These are phyloP conservation scores for Phascolomyces articulosus DNA, from an alignment of 371 early-diverging fungal species.

Conservation along the genomic window DNA sequence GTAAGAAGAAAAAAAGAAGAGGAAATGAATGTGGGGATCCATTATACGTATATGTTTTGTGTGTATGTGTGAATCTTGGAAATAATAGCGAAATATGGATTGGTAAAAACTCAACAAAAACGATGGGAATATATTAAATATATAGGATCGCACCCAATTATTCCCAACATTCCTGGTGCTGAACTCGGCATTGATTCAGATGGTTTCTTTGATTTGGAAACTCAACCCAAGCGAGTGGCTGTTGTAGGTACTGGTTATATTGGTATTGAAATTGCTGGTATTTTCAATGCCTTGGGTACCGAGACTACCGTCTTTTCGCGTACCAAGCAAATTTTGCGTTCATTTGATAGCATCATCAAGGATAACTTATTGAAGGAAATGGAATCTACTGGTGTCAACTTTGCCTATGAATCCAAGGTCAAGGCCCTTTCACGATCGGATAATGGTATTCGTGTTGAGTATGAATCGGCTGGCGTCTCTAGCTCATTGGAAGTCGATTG, in stretches of 20 bases:
- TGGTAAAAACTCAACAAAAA: too few relatives aligned
- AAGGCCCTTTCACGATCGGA: constrained; percentile 46
- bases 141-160: constrained; percentile 71
- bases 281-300: constrained; percentile 90
- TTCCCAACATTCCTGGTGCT: constrained; percentile 82
- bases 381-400: constrained; percentile 70
- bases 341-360: constrained; percentile 91
- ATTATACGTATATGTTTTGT: neutral
- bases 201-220: constrained; percentile 94
- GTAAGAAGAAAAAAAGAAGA: constrained; percentile 28
- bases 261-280: constrained; percentile 96
- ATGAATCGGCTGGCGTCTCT: constrained; percentile 42
- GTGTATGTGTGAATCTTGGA: neutral
- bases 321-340: constrained; percentile 81
- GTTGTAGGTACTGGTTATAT: constrained; percentile 93
- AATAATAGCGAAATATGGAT: too few relatives aligned
- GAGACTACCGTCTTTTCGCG: constrained; percentile 89
- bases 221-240: constrained; percentile 91
- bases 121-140: neutral
- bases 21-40: neutral
- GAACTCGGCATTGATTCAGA: constrained; percentile 92
- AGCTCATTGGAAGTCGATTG: constrained; percentile 61
- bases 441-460: constrained; percentile 43
- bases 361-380: constrained; percentile 82
- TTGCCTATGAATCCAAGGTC: constrained; percentile 72